phyloP scores from a whole-genome alignment of 2,329 filamentous ascomycete genomes.

The Trichothecium sympodiale region DNA sequence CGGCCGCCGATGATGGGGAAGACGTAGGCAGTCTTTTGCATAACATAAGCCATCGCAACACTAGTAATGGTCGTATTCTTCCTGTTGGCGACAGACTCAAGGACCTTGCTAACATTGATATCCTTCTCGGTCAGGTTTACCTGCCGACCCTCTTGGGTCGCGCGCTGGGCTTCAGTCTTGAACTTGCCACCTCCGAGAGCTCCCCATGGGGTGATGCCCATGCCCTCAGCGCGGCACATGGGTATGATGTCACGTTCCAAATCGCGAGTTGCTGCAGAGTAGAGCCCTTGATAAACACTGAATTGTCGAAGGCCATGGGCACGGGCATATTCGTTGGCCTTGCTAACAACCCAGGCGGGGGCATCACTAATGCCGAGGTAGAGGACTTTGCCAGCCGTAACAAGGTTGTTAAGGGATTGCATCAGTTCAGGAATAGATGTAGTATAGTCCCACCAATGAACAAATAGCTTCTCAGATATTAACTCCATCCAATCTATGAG shows the following conservation, averaged over 20 bases:
- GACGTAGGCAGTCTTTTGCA: conserved; percentile 60
- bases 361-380: conserved; percentile 60
- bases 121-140: conserved; percentile 39
- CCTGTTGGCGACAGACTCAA: conserved; percentile 37
- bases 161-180: conserved; percentile 25
- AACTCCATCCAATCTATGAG: too few relatives aligned
- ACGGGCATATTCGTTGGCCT: conserved; percentile 58
- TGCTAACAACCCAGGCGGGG: conserved; percentile 58
- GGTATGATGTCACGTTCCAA: conserved; percentile 32
- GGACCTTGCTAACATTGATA: conserved; percentile 30
- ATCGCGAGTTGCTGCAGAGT: conserved; percentile 26
- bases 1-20: conserved; percentile 64
- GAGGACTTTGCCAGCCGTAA: conserved; percentile 47
- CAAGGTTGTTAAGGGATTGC: conserved; percentile 53
- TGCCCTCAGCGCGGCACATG: conserved; percentile 29
- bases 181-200: conserved; percentile 39
- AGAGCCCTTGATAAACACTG: conserved; percentile 34
- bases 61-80: conserved; percentile 32
- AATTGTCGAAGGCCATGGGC: conserved; percentile 61
- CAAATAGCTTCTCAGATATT: conserved; percentile 47
- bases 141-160: conserved; percentile 23
- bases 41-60: conserved; percentile 59
- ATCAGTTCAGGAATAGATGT: conserved; percentile 57
- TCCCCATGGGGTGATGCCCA: conserved; percentile 50
- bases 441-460: conserved; percentile 60